Evolutionary conservation across 495 filamentous ascomycete genomes (phyloP).

Genomic region (Amniculicola lignicola): DNA sequence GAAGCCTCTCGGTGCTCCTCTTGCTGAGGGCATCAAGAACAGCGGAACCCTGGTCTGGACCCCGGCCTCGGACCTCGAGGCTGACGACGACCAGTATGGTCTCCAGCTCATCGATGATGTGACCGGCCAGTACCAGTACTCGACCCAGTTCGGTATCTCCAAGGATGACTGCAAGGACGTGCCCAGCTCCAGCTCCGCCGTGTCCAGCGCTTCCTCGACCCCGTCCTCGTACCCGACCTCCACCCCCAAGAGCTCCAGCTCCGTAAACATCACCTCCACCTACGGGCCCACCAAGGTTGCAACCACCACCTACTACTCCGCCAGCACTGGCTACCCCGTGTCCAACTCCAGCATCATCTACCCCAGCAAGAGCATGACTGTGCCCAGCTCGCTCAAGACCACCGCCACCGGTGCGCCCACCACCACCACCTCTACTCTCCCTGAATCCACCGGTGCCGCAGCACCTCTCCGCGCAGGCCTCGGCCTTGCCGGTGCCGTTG

Average conservation of each 20-base stretch:
- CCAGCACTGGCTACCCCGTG: conserved; percentile 18
- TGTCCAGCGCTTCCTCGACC: conserved; percentile 18
- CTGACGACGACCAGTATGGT: conserved; percentile 53
- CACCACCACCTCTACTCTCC: conserved; percentile 5
- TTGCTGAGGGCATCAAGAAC: conserved; percentile 58
- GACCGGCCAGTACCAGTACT: conserved; percentile 65
- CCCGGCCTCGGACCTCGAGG: conserved; percentile 50
- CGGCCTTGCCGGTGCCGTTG: conserved; percentile 49
- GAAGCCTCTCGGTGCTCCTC: conserved; percentile 48
- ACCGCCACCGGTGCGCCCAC: conserved; percentile 15
- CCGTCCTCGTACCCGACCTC: conserved; percentile 16
- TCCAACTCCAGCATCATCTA: conserved; percentile 31
- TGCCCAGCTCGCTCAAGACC: conserved; percentile 35
- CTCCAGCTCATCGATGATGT: conserved; percentile 62
- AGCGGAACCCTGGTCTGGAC: conserved; percentile 58
- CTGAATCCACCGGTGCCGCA: conserved; percentile 46
- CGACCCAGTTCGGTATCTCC: conserved; percentile 65
- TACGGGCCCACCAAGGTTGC: conserved; percentile 14
- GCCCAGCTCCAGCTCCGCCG: conserved; percentile 14
- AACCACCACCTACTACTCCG: conserved; percentile 21
- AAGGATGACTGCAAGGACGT: conserved; percentile 39
- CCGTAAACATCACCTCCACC: conserved; percentile 33
- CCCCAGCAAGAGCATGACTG: conserved; percentile 35
- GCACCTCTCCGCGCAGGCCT: conserved; percentile 36
- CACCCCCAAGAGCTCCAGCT: conserved; percentile 20